Conservation (phyloP, 1,284 basidiomycete genomes). For the Volvariella volvacea region DNA sequence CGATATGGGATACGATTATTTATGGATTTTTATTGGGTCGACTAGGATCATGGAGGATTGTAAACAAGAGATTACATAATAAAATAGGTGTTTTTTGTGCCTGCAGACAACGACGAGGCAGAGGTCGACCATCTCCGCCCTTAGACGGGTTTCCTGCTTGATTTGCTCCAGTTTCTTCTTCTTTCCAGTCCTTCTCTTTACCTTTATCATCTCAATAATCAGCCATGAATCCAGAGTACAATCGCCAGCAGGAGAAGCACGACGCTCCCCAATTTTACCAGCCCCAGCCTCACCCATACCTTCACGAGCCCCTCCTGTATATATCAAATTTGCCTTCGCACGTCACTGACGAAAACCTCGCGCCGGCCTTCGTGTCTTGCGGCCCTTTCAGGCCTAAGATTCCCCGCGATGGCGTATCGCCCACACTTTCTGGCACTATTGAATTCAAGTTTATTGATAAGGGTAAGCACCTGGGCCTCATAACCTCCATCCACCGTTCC, state of each 20-base stretch:
- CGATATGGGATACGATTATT: too few species aligned
- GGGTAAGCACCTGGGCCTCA: slow-evolving; percentile 40
- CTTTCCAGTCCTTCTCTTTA: slow-evolving; percentile 3
- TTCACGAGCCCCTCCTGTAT: slow-evolving; percentile 73
- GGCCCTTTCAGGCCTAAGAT: slow-evolving; percentile 77
- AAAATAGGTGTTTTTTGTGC: too few species aligned
- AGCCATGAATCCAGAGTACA: slow-evolving; percentile 28
- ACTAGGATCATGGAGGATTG: too few species aligned
- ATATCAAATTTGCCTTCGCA: slow-evolving; percentile 66
- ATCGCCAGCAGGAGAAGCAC: slow-evolving; percentile 14
- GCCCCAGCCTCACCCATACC: slow-evolving; percentile 60
- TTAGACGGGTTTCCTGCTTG: too few species aligned
- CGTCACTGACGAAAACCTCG: slow-evolving; percentile 69
- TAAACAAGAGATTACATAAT: too few species aligned
- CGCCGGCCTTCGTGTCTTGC: slow-evolving; percentile 60
- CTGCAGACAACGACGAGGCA: too few species aligned
- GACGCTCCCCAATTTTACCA: slow-evolving; percentile 24
- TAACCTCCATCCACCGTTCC: neutral
- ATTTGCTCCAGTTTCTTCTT: slow-evolving; percentile 1
- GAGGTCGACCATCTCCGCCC: too few species aligned
- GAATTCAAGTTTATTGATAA: slow-evolving; percentile 75
- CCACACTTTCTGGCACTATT: slow-evolving; percentile 57
- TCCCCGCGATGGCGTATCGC: slow-evolving; percentile 47
- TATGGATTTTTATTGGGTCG: too few species aligned
- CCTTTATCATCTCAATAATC: slow-evolving; percentile 4